Evolutionary conservation across 2,329 filamentous ascomycete species (phyloP).

Genomic region (Cladorrhinum sp.): DNA sequence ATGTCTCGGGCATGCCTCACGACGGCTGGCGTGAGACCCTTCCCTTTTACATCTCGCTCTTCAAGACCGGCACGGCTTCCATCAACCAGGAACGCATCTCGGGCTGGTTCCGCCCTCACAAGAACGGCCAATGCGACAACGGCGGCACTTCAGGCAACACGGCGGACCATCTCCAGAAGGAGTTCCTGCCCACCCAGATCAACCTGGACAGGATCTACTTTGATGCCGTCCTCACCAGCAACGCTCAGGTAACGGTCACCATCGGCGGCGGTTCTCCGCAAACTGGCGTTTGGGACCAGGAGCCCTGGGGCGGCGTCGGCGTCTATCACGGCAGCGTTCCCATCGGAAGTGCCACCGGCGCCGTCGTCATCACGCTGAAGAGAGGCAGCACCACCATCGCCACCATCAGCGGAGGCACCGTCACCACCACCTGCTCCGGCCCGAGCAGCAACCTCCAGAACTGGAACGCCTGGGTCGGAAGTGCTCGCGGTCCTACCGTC

Average conservation of each 20-base stretch:
- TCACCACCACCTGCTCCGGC: conserved; percentile 27
- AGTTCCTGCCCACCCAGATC: conserved; percentile 22
- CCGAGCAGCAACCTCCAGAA: conserved; percentile 28
- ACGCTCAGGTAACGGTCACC: conserved; percentile 30
- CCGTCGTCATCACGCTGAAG: conserved; percentile 29
- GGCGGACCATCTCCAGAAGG: conserved; percentile 27
- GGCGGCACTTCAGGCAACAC: conserved; percentile 35
- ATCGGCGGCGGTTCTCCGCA: conserved; percentile 30
- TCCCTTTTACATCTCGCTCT: conserved; percentile 48
- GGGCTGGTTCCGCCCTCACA: conserved; percentile 36
- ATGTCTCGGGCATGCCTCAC: conserved; percentile 48
- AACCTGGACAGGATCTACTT: conserved; percentile 30
- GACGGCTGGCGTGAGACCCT: conserved; percentile 47
- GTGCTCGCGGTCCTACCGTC: conserved; percentile 7
- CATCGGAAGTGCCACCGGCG: conserved; percentile 26
- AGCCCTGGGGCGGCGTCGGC: conserved; percentile 31
- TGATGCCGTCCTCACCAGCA: conserved; percentile 35
- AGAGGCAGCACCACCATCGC: conserved; percentile 26
- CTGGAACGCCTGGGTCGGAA: conserved; percentile 39
- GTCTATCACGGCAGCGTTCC: conserved; percentile 34
- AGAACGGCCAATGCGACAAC: conserved; percentile 26
- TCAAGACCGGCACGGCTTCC: conserved; percentile 41
- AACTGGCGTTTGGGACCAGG: conserved; percentile 26
- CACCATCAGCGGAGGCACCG: conserved; percentile 26
- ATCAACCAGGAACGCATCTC: conserved; percentile 31